Conservation (phyloP, 2,329 filamentous ascomycete species). For the Myriosclerotinia curreyana region DNA sequence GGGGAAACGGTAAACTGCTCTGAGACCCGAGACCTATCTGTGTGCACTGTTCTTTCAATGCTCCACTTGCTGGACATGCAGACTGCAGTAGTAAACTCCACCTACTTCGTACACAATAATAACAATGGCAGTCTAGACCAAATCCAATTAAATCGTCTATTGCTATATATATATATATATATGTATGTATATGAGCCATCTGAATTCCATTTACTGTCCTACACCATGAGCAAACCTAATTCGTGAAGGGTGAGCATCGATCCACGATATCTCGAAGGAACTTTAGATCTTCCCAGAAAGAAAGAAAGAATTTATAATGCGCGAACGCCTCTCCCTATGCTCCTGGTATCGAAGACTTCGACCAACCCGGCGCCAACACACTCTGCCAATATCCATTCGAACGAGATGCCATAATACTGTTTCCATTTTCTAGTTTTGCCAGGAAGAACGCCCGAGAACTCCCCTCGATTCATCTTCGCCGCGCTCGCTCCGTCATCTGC, state of each 20-base stretch:
- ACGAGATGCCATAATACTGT: constrained; percentile 64
- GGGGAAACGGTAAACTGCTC: background rate
- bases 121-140: constrained; percentile 4
- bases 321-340: constrained; percentile 66
- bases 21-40: too few relatives aligned
- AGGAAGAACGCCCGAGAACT: constrained; percentile 55
- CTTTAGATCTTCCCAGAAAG: background rate
- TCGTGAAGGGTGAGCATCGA: too few relatives aligned
- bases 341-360: constrained; percentile 72
- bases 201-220: constrained; percentile 2
- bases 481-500: constrained; percentile 45
- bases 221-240: too few relatives aligned
- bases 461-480: constrained; percentile 52
- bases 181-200: background rate
- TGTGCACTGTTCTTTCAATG: constrained; percentile 20
- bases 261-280: background rate
- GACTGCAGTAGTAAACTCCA: constrained; percentile 16
- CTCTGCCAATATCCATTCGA: constrained; percentile 70
- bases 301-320: constrained; percentile 30
- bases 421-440: constrained; percentile 68
- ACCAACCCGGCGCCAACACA: constrained; percentile 67
- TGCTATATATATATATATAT: constrained; percentile 2
- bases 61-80: constrained; percentile 16
- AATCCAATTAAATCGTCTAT: constrained; percentile 10
- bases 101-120: constrained; percentile 6